Evolutionary conservation across 106 monocot genomes (phyloP).

Genomic region (Triglochin maritima): DNA sequence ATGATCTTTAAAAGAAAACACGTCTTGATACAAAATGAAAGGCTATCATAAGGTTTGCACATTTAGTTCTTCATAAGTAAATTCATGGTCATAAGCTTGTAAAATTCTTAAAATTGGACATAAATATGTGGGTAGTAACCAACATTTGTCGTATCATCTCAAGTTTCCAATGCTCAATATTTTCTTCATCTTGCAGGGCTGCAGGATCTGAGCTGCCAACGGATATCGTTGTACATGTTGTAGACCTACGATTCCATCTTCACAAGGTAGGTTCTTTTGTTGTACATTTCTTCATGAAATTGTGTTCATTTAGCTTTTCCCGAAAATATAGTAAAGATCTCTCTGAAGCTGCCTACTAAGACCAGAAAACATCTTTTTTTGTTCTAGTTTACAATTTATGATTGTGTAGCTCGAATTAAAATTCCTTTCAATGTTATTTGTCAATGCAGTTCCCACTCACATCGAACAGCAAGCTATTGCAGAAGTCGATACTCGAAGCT

Average conservation of each 20-base stretch:
- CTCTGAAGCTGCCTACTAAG: too few species aligned
- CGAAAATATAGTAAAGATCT: too few species aligned
- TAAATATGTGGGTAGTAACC: background rate
- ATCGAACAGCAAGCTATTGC: constrained; percentile 39
- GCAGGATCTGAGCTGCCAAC: constrained; percentile 4
- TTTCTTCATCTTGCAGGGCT: background rate
- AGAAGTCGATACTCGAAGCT: constrained; percentile 15
- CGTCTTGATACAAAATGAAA: too few species aligned
- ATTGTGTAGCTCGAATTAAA: background rate
- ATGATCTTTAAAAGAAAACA: too few species aligned
- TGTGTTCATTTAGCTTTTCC: background rate
- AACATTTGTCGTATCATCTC: background rate
- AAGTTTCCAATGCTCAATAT: background rate
- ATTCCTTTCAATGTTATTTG: background rate
- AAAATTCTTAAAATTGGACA: background rate
- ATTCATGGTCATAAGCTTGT: too few species aligned
- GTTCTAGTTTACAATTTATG: background rate
- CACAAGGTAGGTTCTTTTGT: constrained; percentile 4
- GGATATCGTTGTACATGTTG: constrained; percentile 7
- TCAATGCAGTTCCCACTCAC: constrained; percentile 38
- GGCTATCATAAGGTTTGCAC: too few species aligned
- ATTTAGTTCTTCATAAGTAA: too few species aligned
- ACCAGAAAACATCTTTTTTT: background rate
- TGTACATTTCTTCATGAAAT: background rate
- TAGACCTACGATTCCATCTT: constrained; percentile 1